Conservation (phyloP, 2,329 filamentous ascomycete species). For the Epichloe baconii region DNA sequence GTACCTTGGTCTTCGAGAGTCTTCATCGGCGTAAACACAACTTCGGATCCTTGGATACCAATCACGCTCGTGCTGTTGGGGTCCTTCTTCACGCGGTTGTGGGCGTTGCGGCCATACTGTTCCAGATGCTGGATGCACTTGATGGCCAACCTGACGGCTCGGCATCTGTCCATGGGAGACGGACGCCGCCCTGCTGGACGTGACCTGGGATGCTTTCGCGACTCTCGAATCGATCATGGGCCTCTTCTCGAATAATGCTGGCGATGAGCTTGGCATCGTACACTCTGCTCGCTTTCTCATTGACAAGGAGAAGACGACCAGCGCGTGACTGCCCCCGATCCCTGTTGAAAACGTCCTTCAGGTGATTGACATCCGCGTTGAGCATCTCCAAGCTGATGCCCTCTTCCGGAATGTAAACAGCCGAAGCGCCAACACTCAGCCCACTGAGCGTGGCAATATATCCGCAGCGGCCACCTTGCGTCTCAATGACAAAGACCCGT, state of each 20-base stretch:
- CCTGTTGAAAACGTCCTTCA: constrained; percentile 71
- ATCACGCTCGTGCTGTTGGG: constrained; percentile 69
- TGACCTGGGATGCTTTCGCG: constrained; percentile 86
- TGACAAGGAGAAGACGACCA: constrained; percentile 89
- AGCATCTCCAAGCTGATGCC: constrained; percentile 91
- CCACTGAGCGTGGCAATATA: constrained; percentile 88
- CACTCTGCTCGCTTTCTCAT: constrained; percentile 82
- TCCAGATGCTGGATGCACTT: constrained; percentile 91
- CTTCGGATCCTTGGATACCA: constrained; percentile 78
- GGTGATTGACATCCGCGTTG: constrained; percentile 73
- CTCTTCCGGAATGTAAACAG: constrained; percentile 95
- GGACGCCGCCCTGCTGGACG: constrained; percentile 86
- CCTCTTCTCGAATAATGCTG: constrained; percentile 89
- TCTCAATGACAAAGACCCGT: constrained; percentile 95
- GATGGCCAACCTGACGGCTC: constrained; percentile 82
- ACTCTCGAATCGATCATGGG: constrained; percentile 81
- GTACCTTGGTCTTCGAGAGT: constrained; percentile 73
- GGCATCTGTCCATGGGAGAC: constrained; percentile 89
- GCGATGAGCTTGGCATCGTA: constrained; percentile 91
- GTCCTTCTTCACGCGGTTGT: constrained; percentile 58
- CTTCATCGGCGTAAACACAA: constrained; percentile 76
- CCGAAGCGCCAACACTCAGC: constrained; percentile 78
- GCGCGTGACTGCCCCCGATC: constrained; percentile 83
- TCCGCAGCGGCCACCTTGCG: constrained; percentile 85
- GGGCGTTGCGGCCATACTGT: constrained; percentile 51